Base-by-base conservation (phyloP, 2,329 filamentous ascomycete species). In the Curvularia sp. region DNA sequence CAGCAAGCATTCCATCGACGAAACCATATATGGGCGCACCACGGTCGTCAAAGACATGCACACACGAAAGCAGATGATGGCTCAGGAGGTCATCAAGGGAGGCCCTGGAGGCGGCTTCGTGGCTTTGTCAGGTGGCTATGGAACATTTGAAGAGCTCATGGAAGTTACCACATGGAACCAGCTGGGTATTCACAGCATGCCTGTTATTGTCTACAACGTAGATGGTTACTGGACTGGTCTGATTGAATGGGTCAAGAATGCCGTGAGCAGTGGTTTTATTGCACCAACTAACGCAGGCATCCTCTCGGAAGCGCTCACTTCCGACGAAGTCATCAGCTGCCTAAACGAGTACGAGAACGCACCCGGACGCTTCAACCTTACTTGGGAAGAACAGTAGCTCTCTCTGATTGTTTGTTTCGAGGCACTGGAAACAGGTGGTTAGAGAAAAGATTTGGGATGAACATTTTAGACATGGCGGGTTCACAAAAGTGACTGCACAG, bases 1-100 rank as follows among this genome's bases (percentile, higher is more conserved):
- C 55, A 66, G 49, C 68, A 74, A 65, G 76, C 70, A 84, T 69
- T 68, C 66, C 10, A 87, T 90, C 49, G 86, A 89, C 58, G 84
- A 88, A 73, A 71, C 79, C 4, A 77, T 87, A 4, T 99, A 92
- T 75, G 95, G 95, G 9, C 82, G 84, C 43, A 97, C 93, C 12
- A 97, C 93, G 0, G 87, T 97, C 8, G 95, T 98, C 28, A 85
- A 88, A 67, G 93, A 97, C 75, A 99, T 99, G 95, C 95, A 99
- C 80, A 93, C 92, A 42, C 88, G 95, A 64, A 99, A 99, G 83
- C 87, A 90, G 67, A 84, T 95, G 81, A 98, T 99, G 95, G 94
- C 93, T 6, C 83, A 88, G 69, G 90, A 94, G 76, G 93, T 98
- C 15, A 85, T 96, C 24, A 85, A 86, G 20, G 92, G 92, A 26